Base-by-base conservation (phyloP, 169 alveolate species). In the Perkinsus olseni region DNA sequence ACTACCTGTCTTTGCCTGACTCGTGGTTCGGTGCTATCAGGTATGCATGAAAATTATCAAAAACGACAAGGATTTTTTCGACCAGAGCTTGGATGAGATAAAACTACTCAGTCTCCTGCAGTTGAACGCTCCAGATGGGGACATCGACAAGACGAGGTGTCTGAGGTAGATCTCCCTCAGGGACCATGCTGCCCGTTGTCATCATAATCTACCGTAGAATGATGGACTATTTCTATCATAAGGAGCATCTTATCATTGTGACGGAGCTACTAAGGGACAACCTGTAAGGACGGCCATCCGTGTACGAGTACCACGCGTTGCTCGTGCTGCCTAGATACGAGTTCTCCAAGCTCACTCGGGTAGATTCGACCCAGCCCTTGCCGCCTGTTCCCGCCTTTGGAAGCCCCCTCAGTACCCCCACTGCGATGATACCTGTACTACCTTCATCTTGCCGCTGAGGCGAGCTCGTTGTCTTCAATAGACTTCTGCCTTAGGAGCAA, bases 161-260 rank as follows among this genome's bases (percentile, higher is more conserved):
- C 94, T 97, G 31, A 97, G 93, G 82, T 92, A 92, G 74, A 92
- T 39, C 92, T 4, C 37, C 39, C 28, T 74, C n/a, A 6, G 39
- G 40, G 48, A 38, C 91, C 24, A 39, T 38, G 17, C 48, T 90
- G 38, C 74, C 95, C 36, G 93, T 91, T 92, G 82, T 92, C 74
- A 92, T 93, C 39, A 93, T 94, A 74, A 91, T 93, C 1, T 62
- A 0, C 17, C 34, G 31, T 34, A 92, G 96, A 93, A 95, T 97
- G 74, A 94, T 94, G 92, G 99, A 98, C 94, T 98, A 95, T 95
- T 97, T 98, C 95, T 98, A 98, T 95, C 97, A 97, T 94, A 97
- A 98, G 95, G 99, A 98, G 74, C 99, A 98, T 94, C 94, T 98
- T 92, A 97, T 98, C 93, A 97, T 98, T 82, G 99, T 98, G n/a